Evolutionary conservation across 1,284 basidiomycete genomes (phyloP), one percentile per base, ranked within the genome.

Genomic region (Phylloboletellus chloephorus): DNA sequence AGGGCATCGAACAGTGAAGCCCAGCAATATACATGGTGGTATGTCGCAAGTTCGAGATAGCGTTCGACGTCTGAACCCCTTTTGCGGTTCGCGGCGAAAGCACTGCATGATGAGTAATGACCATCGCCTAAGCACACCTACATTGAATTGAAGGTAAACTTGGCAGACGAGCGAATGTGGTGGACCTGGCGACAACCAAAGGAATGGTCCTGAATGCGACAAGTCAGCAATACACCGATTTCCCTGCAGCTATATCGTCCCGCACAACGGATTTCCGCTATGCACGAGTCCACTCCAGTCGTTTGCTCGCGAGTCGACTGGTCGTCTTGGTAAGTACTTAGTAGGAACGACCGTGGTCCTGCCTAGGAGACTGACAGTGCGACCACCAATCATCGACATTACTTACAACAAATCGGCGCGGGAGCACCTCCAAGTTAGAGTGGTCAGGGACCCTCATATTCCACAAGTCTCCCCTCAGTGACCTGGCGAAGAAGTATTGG

Each of bases 11-110:
- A 17, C 24, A 22, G 26, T 48, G 45, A 30, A 59, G 55, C 3
- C 59, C 59, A 5, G 61, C 61, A 32, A 59, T 50, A 12, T 59
- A 59, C 55, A 61, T 57, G 51, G 22, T 43, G 36, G 53, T 44
- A 28, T 39, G 44, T 44, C 11, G 40, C 46, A 44, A 52, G 44
- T 31, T 17, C 19, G 4, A 21, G n/a, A 15, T 23, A 13, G 3
- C 3, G 29, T 15, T 16, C 8, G 25, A 28, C 13, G 16, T 23
- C 32, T 17, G 8, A 34, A 5, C 53, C 53, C 56, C 53, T 49
- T 44, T 56, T 43, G 34, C 31, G 38, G 22, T 33, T 42, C 37
- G 31, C 40, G 37, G 36, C 41, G 19, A 46, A 41, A 30, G 43
- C 28, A 7, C 28, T 41, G 40, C 35, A 34, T 46, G 50, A 58